Evolutionary conservation across 2,329 filamentous ascomycete genomes (phyloP), one percentile per base, ranked within the genome.

Genomic region (Incumbomyces delicatus): DNA sequence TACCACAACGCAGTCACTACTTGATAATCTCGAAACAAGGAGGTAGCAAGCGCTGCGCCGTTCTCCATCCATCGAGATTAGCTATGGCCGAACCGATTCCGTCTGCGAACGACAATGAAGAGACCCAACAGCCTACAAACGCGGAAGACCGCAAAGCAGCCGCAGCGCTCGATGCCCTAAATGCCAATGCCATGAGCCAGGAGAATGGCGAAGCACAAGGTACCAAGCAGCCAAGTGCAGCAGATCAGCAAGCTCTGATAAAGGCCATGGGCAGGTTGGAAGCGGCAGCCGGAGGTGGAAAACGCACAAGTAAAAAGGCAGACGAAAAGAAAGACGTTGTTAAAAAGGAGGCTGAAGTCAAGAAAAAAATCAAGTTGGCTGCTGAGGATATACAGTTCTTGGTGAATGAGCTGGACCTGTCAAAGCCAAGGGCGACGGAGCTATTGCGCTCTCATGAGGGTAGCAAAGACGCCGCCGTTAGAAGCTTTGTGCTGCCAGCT

Each of bases 101-200:
- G 20, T 63, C 69, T 17, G 63, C 64, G 30, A 56, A 62, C 29
- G 64, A 63, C 38, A 59, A 59, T 30, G 60, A 64, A 22, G 55
- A 63, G 16, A 50, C 52, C 29, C 55, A 56, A 32, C 58, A 64
- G 37, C 67, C 69, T 35, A 60, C 63, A 31, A 69, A 67, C 51
- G 68, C 69, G 27, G 70, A 73, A 61, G 70, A 72, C 57, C 70
- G 70, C 56, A 72, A 71, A 59, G 69, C 70, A 10, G 70, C 70
- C 14, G 70, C 68, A 12, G 70, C 70, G 7, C 68, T 73, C 41
- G 70, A 67, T 49, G 63, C 70, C 31, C 65, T 73, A 32, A 65
- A 70, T 50, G 60, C 62, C 11, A 68, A 63, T 45, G 65, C 63
- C 40, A 63, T 67, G 43, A 61, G 57, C 6, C 55, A 59, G 20